Evolutionary conservation across 2,329 filamentous ascomycete species (phyloP).

Genomic region (Sphaerulina vaccinii): DNA sequence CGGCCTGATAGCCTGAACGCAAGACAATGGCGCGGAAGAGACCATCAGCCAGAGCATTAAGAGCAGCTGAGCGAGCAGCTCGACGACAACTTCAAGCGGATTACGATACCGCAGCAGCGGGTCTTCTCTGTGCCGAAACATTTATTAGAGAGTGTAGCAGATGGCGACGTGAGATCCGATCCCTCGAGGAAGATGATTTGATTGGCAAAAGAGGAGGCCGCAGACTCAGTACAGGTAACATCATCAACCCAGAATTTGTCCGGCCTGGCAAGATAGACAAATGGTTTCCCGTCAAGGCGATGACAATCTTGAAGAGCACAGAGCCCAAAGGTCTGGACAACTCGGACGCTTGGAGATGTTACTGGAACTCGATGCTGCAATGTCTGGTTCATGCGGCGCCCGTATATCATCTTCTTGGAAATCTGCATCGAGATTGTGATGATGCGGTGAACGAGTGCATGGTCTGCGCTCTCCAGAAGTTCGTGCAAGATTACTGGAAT

Average conservation of each 20-base stretch:
- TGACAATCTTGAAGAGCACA: not conserved
- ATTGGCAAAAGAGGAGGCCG: not conserved
- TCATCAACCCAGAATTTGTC: not conserved
- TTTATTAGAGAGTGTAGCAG: not conserved
- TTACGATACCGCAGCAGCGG: not conserved
- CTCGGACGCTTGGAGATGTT: not conserved
- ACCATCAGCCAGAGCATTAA: not conserved
- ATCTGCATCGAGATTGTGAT: not conserved
- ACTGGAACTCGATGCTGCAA: not conserved
- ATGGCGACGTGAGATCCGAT: not conserved
- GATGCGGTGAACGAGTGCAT: not conserved
- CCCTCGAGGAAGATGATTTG: not conserved
- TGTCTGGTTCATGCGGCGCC: not conserved
- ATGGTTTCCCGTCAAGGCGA: not conserved
- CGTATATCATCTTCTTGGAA: not conserved
- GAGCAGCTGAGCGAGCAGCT: not conserved
- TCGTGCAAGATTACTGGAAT: constrained; percentile 1
- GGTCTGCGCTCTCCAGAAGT: not conserved
- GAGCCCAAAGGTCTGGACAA: not conserved
- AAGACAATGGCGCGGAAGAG: not conserved
- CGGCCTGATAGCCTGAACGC: not conserved
- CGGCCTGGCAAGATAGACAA: not conserved
- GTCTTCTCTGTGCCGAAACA: not conserved
- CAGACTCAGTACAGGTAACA: not conserved
- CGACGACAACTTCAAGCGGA: not conserved